Conservation (phyloP, 768 basidiomycete species). For the Pisolithus sp. region DNA sequence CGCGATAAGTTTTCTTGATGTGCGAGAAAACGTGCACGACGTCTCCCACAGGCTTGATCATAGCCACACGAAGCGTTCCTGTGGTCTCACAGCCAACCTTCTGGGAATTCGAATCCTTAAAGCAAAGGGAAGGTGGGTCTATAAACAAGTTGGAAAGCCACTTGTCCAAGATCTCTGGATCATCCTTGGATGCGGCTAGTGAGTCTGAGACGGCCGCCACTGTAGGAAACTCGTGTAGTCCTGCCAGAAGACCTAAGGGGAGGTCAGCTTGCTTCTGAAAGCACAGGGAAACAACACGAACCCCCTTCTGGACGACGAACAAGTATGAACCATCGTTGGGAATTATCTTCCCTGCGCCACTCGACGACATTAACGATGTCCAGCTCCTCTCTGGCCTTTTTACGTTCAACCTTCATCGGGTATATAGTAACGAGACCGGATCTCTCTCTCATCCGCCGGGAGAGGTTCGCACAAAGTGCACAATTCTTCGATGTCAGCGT, state of each 20-base stretch:
- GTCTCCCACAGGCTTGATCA: slow-evolving; percentile 50
- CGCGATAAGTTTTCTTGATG: slow-evolving; percentile 78
- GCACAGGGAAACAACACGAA: slow-evolving; percentile 26
- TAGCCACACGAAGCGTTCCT: slow-evolving; percentile 29
- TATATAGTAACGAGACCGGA: slow-evolving; percentile 57
- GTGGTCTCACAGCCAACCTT: background rate
- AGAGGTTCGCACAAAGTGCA: slow-evolving; percentile 66
- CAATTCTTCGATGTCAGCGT: slow-evolving; percentile 68
- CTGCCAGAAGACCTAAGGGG: slow-evolving; percentile 75
- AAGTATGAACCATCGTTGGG: slow-evolving; percentile 62
- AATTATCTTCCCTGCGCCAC: slow-evolving; percentile 43
- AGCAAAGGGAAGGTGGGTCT: slow-evolving; percentile 17
- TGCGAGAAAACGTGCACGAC: slow-evolving; percentile 86
- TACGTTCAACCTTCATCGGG: slow-evolving; percentile 81
- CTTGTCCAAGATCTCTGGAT: slow-evolving; percentile 27
- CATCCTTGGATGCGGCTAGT: slow-evolving; percentile 31
- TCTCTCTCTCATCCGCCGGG: slow-evolving; percentile 17
- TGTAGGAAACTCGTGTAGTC: slow-evolving; percentile 84
- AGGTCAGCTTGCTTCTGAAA: background rate
- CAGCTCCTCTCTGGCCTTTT: slow-evolving; percentile 77
- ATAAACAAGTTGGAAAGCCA: slow-evolving; percentile 37
- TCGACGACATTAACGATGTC: slow-evolving; percentile 85
- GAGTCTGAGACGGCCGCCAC: slow-evolving; percentile 42
- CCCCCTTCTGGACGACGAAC: slow-evolving; percentile 80
- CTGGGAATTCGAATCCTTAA: slow-evolving; percentile 2